Evolutionary conservation across 208 protist genomes (phyloP).

Genomic region (Phytomonas francai): DNA sequence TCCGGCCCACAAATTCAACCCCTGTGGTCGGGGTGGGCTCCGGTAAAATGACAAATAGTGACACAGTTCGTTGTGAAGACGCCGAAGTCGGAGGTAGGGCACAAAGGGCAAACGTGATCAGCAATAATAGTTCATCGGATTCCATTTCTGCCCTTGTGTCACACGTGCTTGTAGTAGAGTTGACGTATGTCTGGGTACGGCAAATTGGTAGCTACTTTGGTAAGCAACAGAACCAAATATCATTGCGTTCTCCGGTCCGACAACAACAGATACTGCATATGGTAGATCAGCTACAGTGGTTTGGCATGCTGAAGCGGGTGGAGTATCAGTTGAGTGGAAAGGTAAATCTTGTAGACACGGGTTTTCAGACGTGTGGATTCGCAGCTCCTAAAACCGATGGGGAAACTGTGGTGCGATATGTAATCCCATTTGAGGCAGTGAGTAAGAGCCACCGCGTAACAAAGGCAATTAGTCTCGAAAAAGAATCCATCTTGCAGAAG

Average conservation of each 20-base stretch:
- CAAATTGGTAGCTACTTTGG: conserved; percentile 17
- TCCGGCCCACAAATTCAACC: neutral
- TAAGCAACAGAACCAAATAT: neutral
- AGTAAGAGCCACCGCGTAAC: neutral
- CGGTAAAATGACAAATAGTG: neutral
- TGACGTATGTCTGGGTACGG: conserved; percentile 48
- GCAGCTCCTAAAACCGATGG: neutral
- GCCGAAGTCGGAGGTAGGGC: neutral
- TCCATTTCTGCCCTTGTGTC: neutral
- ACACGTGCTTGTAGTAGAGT: conserved; percentile 42
- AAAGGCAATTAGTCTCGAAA: neutral
- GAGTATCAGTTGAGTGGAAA: neutral
- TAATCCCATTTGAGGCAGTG: neutral
- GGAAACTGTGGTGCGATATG: neutral
- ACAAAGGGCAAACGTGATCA: neutral
- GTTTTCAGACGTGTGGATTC: neutral
- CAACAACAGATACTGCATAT: neutral
- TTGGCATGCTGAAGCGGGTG: neutral
- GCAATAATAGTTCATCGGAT: neutral
- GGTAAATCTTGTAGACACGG: neutral
- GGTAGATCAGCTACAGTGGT: neutral
- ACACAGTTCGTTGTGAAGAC: neutral
- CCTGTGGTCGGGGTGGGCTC: neutral
- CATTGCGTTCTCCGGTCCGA: neutral
- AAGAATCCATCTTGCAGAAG: neutral